Evolutionary conservation across 1,284 basidiomycete genomes (phyloP), one percentile per base, ranked within the genome.

Genomic region (Sphagnurus paluster): DNA sequence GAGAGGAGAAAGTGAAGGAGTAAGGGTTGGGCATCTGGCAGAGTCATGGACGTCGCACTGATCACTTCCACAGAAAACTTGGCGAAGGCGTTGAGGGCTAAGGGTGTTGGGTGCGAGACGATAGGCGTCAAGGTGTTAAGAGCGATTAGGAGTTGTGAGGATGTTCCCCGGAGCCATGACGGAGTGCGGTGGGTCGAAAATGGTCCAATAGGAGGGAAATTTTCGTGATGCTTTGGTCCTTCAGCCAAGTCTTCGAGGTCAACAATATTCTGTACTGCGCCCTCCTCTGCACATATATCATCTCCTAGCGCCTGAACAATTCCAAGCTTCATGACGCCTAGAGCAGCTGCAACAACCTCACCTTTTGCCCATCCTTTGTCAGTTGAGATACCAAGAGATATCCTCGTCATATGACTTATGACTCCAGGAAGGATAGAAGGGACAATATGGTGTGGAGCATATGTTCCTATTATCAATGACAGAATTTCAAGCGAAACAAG

Each of bases 381-480:
- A 55, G 72, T 70, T 16, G 76, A 71, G 13, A 67, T 69, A 5
- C 77, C 85, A 0, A 86, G 67, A 9, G 84, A 76, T 13, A 88
- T 63, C 56, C 84, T 90, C 30, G 78, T 77, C 76, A 87, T 85
- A 11, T 75, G 68, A 57, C 90, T 93, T 40, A 90, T 75, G 11
- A 88, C 75, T 1, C 93, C 93, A 1, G 93, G 93, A 19, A 96
- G 70, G 14, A 95, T 73, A 5, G 87, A 81, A 2, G 89, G 83
- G 19, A 82, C 63, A 8, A 90, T 72, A n/a, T 68, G 60, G 25
- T 80, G 73, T 2, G 82, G 74, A 23, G 90, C 72, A 65, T 92
- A 93, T 4, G 70, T 48, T 2, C 61, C 59, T 38, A 93, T 59
- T 17, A 94, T 65, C 14, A 77, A 53, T 16, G 68, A 66, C 1